These are phyloP conservation scores for Lipomyces yamanashiensis DNA, from an alignment of 805 yeast genomes.

Conservation along the genomic window DNA sequence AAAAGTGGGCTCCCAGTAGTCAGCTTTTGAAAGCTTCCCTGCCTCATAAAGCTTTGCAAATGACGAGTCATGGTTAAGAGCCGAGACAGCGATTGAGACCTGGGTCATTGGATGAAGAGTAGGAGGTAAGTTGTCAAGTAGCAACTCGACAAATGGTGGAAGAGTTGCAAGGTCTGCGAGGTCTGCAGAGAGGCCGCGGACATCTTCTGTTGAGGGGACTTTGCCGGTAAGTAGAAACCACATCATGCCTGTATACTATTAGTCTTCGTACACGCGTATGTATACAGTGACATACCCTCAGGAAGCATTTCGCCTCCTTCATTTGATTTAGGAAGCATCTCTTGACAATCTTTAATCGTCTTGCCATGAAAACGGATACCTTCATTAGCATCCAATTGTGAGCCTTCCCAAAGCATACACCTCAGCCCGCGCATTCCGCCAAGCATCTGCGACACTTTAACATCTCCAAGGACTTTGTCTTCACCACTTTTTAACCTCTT, in stretches of 20 bases:
- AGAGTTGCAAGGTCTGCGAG: conserved; percentile 67
- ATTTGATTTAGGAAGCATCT: conserved; percentile 60
- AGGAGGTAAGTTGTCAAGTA: conserved; percentile 66
- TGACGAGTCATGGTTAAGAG: conserved; percentile 70
- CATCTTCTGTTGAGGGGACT: conserved; percentile 65
- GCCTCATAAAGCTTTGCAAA: conserved; percentile 74
- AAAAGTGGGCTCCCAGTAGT: conserved; percentile 75
- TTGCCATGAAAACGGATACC: conserved; percentile 81
- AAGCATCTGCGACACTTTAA: conserved; percentile 52
- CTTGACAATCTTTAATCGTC: conserved; percentile 74
- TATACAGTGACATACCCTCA: conserved; percentile 51
- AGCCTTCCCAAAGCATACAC: conserved; percentile 79
- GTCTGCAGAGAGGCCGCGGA: conserved; percentile 60
- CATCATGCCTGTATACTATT: conserved; percentile 51
- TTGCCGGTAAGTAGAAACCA: conserved; percentile 80
- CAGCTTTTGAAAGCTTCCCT: conserved; percentile 64
- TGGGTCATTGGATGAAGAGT: conserved; percentile 86
- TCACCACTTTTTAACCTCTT: conserved; percentile 49
- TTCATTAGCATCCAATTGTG: conserved; percentile 72
- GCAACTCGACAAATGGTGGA: conserved; percentile 65
- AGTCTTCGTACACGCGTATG: not conserved
- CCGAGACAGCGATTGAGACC: conserved; percentile 72
- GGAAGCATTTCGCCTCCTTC: conserved; percentile 69
- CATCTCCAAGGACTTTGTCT: conserved; percentile 51
- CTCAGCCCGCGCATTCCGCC: conserved; percentile 85